A percentile compares a stretch with the other conserved stretches of the same genome.
Evolutionary conservation across 768 basidiomycete genomes (phyloP).

Genomic region (Asterophora parasitica): DNA sequence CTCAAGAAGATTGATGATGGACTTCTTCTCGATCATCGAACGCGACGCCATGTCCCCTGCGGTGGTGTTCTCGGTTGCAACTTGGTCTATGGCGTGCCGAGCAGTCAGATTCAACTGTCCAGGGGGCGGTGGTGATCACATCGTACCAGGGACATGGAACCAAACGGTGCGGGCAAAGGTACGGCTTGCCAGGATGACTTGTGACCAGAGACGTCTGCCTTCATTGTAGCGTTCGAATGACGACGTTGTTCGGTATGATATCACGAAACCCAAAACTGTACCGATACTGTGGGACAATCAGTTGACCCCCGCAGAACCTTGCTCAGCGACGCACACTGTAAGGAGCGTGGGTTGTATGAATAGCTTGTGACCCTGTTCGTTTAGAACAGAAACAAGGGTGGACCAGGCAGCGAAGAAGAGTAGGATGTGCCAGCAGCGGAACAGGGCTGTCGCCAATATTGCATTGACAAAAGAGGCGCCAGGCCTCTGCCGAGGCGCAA

Average conservation of each 20-base stretch:
- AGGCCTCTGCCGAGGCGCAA: slow-evolving; percentile 34
- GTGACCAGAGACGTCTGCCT: slow-evolving; percentile 63
- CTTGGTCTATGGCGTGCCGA: slow-evolving; percentile 16
- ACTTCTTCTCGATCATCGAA: slow-evolving; percentile 61
- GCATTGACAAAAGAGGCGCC: slow-evolving; percentile 36
- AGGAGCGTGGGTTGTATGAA: slow-evolving; percentile 51
- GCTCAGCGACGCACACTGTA: slow-evolving; percentile 53
- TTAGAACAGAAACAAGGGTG: slow-evolving; percentile 50
- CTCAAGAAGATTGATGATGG: slow-evolving; percentile 61
- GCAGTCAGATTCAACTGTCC: neutral
- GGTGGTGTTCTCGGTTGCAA: slow-evolving; percentile 16
- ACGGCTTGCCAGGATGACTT: slow-evolving; percentile 54
- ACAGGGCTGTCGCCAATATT: slow-evolving; percentile 40
- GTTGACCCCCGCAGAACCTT: slow-evolving; percentile 20
- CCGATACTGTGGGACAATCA: slow-evolving; percentile 37
- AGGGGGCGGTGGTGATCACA: neutral
- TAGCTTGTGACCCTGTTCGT: slow-evolving; percentile 37
- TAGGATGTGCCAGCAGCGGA: slow-evolving; percentile 65
- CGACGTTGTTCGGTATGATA: slow-evolving; percentile 67
- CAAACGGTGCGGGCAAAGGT: slow-evolving; percentile 59
- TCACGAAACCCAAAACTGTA: slow-evolving; percentile 72
- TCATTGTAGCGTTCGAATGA: slow-evolving; percentile 78
- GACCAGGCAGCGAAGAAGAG: slow-evolving; percentile 63
- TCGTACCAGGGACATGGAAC: slow-evolving; percentile 61
- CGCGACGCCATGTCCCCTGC: slow-evolving; percentile 36